Base-by-base conservation (phyloP, 805 yeast species). In the Candida suzukii region DNA sequence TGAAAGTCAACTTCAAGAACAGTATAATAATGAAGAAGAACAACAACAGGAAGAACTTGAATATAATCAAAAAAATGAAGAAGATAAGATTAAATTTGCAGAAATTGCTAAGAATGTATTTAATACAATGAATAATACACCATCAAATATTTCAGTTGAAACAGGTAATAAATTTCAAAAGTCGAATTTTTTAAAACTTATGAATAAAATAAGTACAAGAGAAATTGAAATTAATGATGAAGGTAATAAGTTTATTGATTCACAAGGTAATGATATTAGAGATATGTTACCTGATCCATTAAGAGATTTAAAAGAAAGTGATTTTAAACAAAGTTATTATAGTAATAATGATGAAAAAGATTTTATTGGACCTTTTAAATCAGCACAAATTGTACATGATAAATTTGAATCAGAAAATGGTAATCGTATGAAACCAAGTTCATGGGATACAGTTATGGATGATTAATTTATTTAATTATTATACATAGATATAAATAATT, bases 151-250 rank as follows among this genome's bases (percentile, higher is more conserved):
- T 1, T 57, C 68, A 13, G 42, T 43, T 4, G 52, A 53, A 13
- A 66, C 71, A 1, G 48, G 54, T 2, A 38, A 43, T 22, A 70
- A 70, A 46, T 68, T 70, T 47, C 57, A 61, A 47, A 61, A 64
- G 39, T 65, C 71, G 9, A 57, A 57, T 16, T 70, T 70, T 41
- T 48, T 70, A 41, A 64, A 66, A 41, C 51, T 70, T 26, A 70
- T 70, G 75, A 49, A 58, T 27, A 53, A 46, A 45, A 66, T 70
- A 9, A 59, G 69, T 16, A 54, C 54, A 13, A 58, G 68, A 37
- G 56, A 66, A 45, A 67, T 70, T 33, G 70, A 66, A 41, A 47
- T 70, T 7, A 56, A 56, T 36, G 45, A 51, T 14, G 49, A 53
- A 3, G 66, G 66, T n/a, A 62, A 65, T 41, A 62, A 58, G 42